Evolutionary conservation across 805 yeast species (phyloP).

Genomic region (Myxozyma udenii): DNA sequence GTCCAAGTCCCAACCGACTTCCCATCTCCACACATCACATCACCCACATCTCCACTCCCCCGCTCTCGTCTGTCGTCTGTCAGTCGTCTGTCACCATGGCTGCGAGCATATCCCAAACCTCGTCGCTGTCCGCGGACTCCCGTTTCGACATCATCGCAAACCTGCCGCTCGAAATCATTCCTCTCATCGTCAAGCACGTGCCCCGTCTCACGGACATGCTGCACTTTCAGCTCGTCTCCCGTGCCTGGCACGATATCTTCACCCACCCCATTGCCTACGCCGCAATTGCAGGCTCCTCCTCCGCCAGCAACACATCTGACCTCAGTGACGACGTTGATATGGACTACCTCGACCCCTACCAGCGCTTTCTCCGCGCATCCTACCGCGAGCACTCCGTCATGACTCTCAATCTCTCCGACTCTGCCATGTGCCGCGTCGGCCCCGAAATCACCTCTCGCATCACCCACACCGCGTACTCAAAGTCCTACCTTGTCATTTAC

Average conservation of each 20-base stretch:
- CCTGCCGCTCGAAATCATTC: conserved; percentile 25
- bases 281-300: conserved; percentile 5
- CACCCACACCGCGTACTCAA: conserved; percentile 23
- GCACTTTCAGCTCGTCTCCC: conserved; percentile 23
- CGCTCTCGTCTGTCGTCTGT: too few species aligned
- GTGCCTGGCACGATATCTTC: conserved; percentile 24
- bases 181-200: conserved; percentile 21
- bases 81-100: not conserved
- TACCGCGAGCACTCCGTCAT: conserved; percentile 22
- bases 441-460: conserved; percentile 22
- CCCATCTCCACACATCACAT: not conserved
- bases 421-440: conserved; percentile 6
- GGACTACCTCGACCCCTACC: conserved; percentile 9
- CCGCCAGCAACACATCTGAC: not conserved
- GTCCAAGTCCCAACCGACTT: not conserved
- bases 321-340: not conserved
- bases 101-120: not conserved
- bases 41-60: not conserved
- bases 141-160: conserved; percentile 21
- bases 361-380: conserved; percentile 20
- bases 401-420: conserved; percentile 14
- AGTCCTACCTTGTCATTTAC: conserved; percentile 22
- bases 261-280: conserved; percentile 24
- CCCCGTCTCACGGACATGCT: conserved; percentile 25
- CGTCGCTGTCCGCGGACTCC: not conserved